Conservation (phyloP, 805 yeast species). For the Candida manassasensis region DNA sequence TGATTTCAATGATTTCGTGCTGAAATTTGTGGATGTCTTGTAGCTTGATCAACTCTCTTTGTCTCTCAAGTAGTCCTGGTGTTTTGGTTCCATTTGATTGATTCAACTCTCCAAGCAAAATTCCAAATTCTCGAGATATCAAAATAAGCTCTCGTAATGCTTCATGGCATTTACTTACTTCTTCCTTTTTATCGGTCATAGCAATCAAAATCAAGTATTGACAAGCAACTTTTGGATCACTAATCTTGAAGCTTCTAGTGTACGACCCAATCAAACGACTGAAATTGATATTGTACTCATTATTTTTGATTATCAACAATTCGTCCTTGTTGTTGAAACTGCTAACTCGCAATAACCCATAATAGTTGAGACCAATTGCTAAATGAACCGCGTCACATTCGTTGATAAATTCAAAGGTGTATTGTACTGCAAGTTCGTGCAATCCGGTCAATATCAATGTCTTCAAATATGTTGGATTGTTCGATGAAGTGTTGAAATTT, state of each 20-base stretch:
- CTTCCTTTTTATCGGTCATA: constrained; percentile 40
- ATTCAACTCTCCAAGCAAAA: constrained; percentile 78
- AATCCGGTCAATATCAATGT: constrained; percentile 71
- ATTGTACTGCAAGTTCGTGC: constrained; percentile 74
- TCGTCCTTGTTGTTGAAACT: constrained; percentile 28
- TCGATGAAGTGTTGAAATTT: constrained; percentile 61
- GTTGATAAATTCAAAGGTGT: constrained; percentile 51
- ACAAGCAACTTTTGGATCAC: constrained; percentile 89
- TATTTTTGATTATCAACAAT: constrained; percentile 28
- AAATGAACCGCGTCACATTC: constrained; percentile 88
- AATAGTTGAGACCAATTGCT: constrained; percentile 73
- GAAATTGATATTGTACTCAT: constrained; percentile 40
- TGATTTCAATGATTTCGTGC: constrained; percentile 70
- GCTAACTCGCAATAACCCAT: constrained; percentile 59
- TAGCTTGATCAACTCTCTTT: constrained; percentile 61
- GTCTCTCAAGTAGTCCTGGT: constrained; percentile 80
- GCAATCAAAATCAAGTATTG: constrained; percentile 78
- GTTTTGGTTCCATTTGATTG: constrained; percentile 63
- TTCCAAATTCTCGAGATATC: constrained; percentile 78
- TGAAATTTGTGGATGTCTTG: constrained; percentile 56
- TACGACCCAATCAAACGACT: constrained; percentile 73
- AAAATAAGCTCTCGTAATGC: constrained; percentile 79
- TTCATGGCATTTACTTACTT: constrained; percentile 61
- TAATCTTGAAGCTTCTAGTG: constrained; percentile 73
- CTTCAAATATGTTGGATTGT: constrained; percentile 69